These are phyloP conservation scores for Tolypocladium pustulatum DNA, from an alignment of 2,329 filamentous ascomycete species.

Conservation along the genomic window DNA sequence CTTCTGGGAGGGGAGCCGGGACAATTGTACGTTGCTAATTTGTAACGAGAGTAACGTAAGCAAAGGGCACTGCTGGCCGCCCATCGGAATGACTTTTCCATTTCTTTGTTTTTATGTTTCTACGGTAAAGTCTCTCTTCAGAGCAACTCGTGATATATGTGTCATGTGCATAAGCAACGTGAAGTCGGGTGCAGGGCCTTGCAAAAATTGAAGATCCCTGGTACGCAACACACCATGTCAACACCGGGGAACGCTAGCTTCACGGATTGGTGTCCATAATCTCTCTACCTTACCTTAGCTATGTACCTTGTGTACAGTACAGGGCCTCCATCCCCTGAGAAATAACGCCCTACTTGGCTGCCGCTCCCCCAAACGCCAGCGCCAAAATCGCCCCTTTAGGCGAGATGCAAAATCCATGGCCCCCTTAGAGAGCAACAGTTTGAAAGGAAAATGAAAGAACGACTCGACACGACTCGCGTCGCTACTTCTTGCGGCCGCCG, in stretches of 20 bases:
- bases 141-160: background rate
- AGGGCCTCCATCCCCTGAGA: background rate
- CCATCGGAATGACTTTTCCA: background rate
- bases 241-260: background rate
- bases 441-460: background rate
- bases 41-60: background rate
- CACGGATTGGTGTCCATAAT: background rate
- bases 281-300: background rate
- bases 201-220: background rate
- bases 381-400: background rate
- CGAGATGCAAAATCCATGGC: background rate
- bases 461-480: background rate
- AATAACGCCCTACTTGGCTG: background rate
- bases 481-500: conserved; percentile 38
- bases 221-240: background rate
- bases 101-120: background rate
- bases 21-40: background rate
- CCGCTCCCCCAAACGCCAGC: conserved; percentile 1
- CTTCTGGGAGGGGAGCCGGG: background rate
- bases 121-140: background rate
- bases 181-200: background rate
- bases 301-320: background rate
- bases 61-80: background rate
- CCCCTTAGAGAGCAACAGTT: background rate
- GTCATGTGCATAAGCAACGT: background rate